Evolutionary conservation across 805 yeast genomes (phyloP), one percentile per base, ranked within the genome.

Genomic region (Saitoella complicata): DNA sequence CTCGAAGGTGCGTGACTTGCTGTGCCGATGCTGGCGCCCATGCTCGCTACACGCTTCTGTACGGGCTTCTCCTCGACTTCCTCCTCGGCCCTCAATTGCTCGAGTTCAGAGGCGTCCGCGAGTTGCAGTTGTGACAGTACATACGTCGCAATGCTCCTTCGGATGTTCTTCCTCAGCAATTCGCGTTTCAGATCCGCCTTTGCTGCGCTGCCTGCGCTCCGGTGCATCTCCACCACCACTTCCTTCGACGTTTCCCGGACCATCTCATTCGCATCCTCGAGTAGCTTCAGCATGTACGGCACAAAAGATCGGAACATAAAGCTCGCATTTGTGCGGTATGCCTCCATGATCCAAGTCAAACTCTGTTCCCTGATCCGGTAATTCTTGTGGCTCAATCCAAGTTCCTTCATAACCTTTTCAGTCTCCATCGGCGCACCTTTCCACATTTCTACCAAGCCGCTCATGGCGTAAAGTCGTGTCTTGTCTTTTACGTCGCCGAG

Each of bases 141-240:
- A 9, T 30, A 41, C 4, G 30, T 9, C 11, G 37, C 31, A 9
- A 32, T 42, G 10, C 34, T 29, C 9, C 35, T 5, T 11, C 42
- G 42, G 6, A 47, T 40, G 33, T 45, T 40, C 33, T 45, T 46
- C 35, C 37, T 40, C 21, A 12, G 6, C 12, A 42, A 11, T 37
- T 47, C 48, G 7, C 40, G 11, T 36, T 43, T 42, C 21, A 47
- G 50, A 12, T 47, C 50, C 3, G 40, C 9, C 8, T 41, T 34
- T 7, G 46, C 46, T 29, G 44, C 61, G 33, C 54, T 55, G 32
- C 51, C 46, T 4, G 62, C 60, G 45, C 61, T 62, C 39, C 53
- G 59, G 57, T 70, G 71, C 43, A 69, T 66, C 6, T 55, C 42
- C 0, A 61, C 51, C 9, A 73, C 51, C 33, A 70, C 49, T 2